phyloP scores from a whole-genome alignment of 768 basidiomycete species.

The Amanita thiersii region DNA sequence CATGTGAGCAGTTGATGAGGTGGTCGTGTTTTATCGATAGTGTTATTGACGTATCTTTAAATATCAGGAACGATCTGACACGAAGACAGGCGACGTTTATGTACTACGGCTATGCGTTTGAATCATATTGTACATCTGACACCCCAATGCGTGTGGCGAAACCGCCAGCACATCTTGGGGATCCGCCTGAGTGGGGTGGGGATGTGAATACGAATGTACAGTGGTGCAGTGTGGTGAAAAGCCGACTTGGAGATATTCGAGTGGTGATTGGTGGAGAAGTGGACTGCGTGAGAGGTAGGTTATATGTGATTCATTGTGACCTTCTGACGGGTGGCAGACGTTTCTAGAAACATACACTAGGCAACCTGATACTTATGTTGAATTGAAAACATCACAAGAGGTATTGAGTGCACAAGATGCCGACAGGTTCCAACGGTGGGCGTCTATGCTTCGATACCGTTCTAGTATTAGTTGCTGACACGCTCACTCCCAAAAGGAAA shows the following conservation, averaged over 20 bases:
- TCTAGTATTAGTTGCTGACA: conserved; percentile 6
- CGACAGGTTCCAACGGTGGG: conserved; percentile 72
- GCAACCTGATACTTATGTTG: conserved; percentile 63
- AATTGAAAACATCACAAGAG: conserved; percentile 77
- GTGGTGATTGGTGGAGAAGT: conserved; percentile 86
- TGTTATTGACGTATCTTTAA: background rate
- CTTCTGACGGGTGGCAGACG: conserved; percentile 10
- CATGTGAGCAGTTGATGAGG: conserved; percentile 43
- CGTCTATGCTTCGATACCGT: too few species aligned
- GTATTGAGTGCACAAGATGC: conserved; percentile 62
- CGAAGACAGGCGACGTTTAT: conserved; percentile 53
- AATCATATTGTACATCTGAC: conserved; percentile 73
- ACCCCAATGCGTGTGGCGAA: conserved; percentile 19
- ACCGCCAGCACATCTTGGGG: conserved; percentile 17
- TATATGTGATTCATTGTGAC: background rate
- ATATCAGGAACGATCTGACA: conserved; percentile 53
- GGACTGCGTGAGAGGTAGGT: conserved; percentile 74
- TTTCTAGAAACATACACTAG: conserved; percentile 50
- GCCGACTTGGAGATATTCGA: conserved; percentile 65
- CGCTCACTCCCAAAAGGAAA: conserved; percentile 42
- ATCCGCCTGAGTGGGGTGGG: conserved; percentile 60
- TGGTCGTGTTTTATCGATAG: background rate
- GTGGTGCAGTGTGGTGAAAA: conserved; percentile 87
- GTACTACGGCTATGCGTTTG: conserved; percentile 87
- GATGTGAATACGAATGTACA: conserved; percentile 85